phyloP scores from a whole-genome alignment of 768 basidiomycete genomes.

The Lentinula edodes region DNA sequence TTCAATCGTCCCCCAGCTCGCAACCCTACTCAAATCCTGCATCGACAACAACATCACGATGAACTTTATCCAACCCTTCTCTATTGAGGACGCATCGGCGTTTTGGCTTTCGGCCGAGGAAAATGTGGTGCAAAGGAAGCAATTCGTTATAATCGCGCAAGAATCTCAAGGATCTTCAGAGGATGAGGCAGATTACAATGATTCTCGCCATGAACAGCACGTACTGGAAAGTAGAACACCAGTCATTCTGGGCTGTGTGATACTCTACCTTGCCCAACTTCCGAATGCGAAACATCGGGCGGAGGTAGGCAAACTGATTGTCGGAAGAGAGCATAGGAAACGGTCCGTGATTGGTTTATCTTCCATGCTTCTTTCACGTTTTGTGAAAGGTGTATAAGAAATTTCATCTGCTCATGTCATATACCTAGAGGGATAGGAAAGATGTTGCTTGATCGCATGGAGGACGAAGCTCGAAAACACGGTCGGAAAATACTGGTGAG shows the following conservation, averaged over 20 bases:
- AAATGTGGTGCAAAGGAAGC: neutral
- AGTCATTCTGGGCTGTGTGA: neutral
- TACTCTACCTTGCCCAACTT: neutral
- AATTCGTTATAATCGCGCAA: neutral
- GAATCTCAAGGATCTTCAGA: neutral
- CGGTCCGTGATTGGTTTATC: neutral
- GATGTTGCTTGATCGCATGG: neutral
- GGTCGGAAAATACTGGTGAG: neutral
- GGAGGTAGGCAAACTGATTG: neutral
- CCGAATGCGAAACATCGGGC: constrained; percentile 2
- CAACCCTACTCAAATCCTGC: neutral
- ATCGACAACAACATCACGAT: neutral
- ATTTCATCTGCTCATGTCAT: neutral
- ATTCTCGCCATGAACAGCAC: no score
- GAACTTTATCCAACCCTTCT: constrained; percentile 2
- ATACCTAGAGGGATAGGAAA: neutral
- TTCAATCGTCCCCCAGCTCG: neutral
- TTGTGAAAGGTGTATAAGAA: neutral
- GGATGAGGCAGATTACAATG: neutral
- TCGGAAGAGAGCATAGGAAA: neutral
- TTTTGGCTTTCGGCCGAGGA: neutral
- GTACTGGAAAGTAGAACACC: no score
- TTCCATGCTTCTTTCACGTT: neutral
- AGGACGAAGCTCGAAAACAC: constrained; percentile 1
- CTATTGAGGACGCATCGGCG: neutral